phyloP scores from a whole-genome alignment of 2,329 filamentous ascomycete genomes.

The Cordyceps javanica region DNA sequence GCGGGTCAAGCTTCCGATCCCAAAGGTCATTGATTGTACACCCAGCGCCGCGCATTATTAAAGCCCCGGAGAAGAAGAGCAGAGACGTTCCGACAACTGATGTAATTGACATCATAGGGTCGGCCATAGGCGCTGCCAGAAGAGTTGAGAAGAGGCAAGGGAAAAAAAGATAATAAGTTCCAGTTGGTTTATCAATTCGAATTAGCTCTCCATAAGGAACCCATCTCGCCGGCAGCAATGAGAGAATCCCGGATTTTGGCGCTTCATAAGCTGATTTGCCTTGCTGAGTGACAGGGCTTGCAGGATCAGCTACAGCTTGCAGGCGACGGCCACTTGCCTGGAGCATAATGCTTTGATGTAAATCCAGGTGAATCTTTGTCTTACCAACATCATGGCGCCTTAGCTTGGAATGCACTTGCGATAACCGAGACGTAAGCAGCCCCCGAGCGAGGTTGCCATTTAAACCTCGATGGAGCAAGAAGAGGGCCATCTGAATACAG shows the following conservation, averaged over 20 bases:
- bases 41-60: conserved; percentile 82
- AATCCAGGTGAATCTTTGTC: not conserved
- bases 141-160: conserved; percentile 81
- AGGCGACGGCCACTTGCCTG: conserved; percentile 11
- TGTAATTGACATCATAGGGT: conserved; percentile 53
- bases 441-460: not conserved
- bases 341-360: not conserved
- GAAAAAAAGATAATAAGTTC: conserved; percentile 80
- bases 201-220: conserved; percentile 55
- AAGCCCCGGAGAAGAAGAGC: conserved; percentile 68
- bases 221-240: conserved; percentile 58
- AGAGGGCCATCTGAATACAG: not conserved
- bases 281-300: not conserved
- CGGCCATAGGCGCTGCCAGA: conserved; percentile 64
- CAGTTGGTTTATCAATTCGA: conserved; percentile 73
- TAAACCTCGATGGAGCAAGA: not conserved
- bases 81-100: conserved; percentile 58
- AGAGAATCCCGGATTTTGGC: conserved; percentile 66
- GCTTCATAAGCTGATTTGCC: conserved; percentile 47
- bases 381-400: not conserved
- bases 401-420: not conserved
- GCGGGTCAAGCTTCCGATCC: conserved; percentile 80
- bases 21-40: conserved; percentile 89
- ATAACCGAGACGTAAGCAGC: not conserved
- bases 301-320: not conserved